These are phyloP conservation scores for Gossypium schwendimanii DNA, from an alignment of 441 rosid species.

Conservation along the genomic window DNA sequence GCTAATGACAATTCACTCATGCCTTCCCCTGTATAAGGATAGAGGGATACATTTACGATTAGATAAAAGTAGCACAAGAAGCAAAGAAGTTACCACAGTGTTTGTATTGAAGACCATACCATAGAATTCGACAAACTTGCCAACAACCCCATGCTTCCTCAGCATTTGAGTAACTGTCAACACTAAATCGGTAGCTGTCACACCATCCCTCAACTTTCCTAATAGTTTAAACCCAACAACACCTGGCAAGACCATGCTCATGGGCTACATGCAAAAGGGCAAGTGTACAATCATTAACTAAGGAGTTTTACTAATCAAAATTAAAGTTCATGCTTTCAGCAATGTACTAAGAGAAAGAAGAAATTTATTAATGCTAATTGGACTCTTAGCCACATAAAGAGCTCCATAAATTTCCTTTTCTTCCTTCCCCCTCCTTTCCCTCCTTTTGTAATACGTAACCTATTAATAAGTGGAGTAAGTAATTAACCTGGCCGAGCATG, in stretches of 20 bases:
- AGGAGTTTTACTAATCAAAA: neutral
- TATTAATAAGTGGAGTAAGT: slow-evolving; percentile 4
- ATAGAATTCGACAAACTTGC: slow-evolving; percentile 63
- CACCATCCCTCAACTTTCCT: slow-evolving; percentile 56
- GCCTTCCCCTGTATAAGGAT: slow-evolving; percentile 69
- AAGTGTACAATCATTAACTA: neutral
- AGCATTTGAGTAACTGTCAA: slow-evolving; percentile 65
- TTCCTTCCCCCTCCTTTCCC: neutral
- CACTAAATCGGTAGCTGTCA: slow-evolving; percentile 69
- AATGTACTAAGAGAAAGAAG: neutral
- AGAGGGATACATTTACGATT: neutral
- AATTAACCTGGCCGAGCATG: slow-evolving; percentile 70
- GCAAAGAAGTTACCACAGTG: neutral
- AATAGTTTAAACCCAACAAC: slow-evolving; percentile 60
- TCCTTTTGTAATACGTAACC: neutral
- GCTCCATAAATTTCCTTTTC: neutral
- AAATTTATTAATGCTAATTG: neutral
- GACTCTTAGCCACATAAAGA: neutral
- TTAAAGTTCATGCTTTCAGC: slow-evolving; percentile 1
- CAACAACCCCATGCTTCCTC: slow-evolving; percentile 71
- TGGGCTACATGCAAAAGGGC: slow-evolving; percentile 40
- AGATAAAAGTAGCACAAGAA: slow-evolving; percentile 12
- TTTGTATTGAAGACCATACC: slow-evolving; percentile 26
- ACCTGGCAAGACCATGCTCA: slow-evolving; percentile 80
- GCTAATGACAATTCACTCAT: slow-evolving; percentile 86